Evolutionary conservation across 495 filamentous ascomycete genomes (phyloP), one percentile per base, ranked within the genome.

Genomic region (Daldinia grandis): DNA sequence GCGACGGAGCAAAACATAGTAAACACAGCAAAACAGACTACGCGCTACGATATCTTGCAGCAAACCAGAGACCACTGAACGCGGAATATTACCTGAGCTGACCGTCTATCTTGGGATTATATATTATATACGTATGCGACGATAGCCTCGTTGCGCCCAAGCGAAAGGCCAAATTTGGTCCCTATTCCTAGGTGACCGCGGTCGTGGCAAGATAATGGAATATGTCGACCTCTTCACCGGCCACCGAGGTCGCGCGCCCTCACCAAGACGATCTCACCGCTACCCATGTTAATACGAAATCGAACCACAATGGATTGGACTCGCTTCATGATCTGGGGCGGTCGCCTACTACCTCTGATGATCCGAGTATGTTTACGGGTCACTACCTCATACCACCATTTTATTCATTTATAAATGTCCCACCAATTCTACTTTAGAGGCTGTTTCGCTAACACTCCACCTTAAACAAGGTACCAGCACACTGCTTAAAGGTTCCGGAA

Each of bases 171-270:
- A 28, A 40, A 15, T n/a, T 30, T 31, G 44, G 15, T 54, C 33
- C 42, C 40, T 56, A 21, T 25, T 37, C 37, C 40, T 10, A 51
- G 33, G 54, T 62, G 64, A 33, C 37, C 59, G 44, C 44, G 49
- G 60, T 58, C 49, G 24, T 27, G 9, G n/a, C 30, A n/a, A 63
- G 62, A 75, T 68, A 67, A 75, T 75, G 73, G 73, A 71, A 75
- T 60, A 75, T 75, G 73, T 72, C 73, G 63, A 67, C 66, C 63
- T 66, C 69, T 57, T 60, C 64, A 56, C 40, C 70, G 62, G 62
- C 63, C 62, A 69, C 67, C 55, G 70, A 70, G 57, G 66, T 69
- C 69, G 69, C 70, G 33, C 66, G 62, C 58, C 42, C 71, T 70
- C 71, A 35, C 27, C 66, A 65, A 69, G 73, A 61, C 42, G 69